These are phyloP conservation scores for Hyaloscypha finlandica DNA, from an alignment of 495 filamentous ascomycete genomes.

Conservation along the genomic window DNA sequence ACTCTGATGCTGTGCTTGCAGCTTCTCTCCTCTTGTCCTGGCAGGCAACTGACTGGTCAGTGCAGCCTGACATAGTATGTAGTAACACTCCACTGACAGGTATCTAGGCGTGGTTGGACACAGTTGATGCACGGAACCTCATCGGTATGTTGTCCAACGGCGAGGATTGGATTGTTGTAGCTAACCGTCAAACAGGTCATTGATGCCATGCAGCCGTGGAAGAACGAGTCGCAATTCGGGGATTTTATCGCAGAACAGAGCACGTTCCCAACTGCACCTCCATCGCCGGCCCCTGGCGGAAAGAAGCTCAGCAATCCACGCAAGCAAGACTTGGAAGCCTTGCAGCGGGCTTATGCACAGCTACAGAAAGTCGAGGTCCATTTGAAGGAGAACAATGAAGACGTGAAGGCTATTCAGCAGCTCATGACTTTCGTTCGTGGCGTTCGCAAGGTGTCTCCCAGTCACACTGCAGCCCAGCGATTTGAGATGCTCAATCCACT, in stretches of 20 bases:
- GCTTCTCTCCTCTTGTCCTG: conserved; percentile 92
- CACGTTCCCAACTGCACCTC: conserved; percentile 63
- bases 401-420: conserved; percentile 73
- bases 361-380: conserved; percentile 71
- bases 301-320: conserved; percentile 54
- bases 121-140: conserved; percentile 90
- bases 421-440: conserved; percentile 79
- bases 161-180: conserved; percentile 4
- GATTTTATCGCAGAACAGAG: conserved; percentile 79
- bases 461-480: conserved; percentile 72
- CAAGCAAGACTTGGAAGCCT: conserved; percentile 69
- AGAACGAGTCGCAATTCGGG: conserved; percentile 80
- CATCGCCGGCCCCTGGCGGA: conserved; percentile 59
- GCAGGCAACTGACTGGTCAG: conserved; percentile 97
- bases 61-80: conserved; percentile 29
- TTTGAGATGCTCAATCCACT: conserved; percentile 86
- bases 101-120: conserved; percentile 80
- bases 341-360: conserved; percentile 64
- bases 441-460: conserved; percentile 72
- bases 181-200: conserved; percentile 66
- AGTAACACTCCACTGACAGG: conserved; percentile 41
- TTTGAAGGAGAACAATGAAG: conserved; percentile 70
- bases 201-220: conserved; percentile 91
- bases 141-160: conserved; percentile 57
- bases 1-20: conserved; percentile 89